phyloP scores from a whole-genome alignment of 129 eudicot genomes.

The Apium graveolens region DNA sequence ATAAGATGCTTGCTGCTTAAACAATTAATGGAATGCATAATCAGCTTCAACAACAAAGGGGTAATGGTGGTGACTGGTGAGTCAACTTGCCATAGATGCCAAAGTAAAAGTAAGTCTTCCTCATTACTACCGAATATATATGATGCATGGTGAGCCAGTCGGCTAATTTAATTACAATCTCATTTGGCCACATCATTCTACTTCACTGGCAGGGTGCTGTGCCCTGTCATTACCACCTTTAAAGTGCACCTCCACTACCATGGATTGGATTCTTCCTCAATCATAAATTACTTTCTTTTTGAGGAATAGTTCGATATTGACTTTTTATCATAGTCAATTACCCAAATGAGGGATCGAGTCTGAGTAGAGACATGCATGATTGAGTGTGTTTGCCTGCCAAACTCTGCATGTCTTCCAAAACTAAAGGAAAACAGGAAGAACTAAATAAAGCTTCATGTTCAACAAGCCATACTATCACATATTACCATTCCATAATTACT shows the following conservation, averaged over 20 bases:
- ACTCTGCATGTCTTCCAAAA: background rate
- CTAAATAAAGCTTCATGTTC: background rate
- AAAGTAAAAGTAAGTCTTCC: slow-evolving; percentile 9
- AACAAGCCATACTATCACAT: background rate
- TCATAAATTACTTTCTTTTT: background rate
- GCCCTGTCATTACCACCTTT: background rate
- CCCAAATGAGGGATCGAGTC: background rate
- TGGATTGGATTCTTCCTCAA: background rate
- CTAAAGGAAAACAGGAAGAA: background rate
- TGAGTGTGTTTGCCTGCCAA: too few relatives aligned
- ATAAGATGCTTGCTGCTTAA: slow-evolving; percentile 17
- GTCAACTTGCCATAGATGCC: slow-evolving; percentile 24
- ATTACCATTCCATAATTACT: background rate
- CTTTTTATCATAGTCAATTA: background rate
- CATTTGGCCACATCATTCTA: background rate
- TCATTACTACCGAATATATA: background rate
- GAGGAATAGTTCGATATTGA: background rate
- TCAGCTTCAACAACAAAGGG: slow-evolving; percentile 30
- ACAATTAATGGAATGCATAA: slow-evolving; percentile 52
- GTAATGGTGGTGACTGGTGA: slow-evolving; percentile 1
- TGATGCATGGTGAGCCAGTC: slow-evolving; percentile 10
- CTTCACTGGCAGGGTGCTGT: background rate
- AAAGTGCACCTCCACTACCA: slow-evolving; percentile 1
- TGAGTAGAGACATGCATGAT: background rate
- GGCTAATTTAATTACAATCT: slow-evolving; percentile 12